phyloP scores from a whole-genome alignment of 805 yeast species.

The Suhomyces canberraensis region DNA sequence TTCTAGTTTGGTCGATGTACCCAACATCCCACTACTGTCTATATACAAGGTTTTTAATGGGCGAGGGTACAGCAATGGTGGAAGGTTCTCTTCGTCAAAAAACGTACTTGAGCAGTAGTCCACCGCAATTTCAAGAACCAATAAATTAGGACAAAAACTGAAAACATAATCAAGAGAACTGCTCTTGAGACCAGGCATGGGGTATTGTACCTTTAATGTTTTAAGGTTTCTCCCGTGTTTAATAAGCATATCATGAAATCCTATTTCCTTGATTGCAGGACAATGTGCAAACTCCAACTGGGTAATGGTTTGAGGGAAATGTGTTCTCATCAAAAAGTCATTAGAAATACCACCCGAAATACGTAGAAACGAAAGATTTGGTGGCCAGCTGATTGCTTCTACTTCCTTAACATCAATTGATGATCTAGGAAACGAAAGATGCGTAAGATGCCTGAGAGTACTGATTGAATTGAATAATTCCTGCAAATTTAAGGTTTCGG shows the following conservation, averaged over 20 bases:
- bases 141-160: conserved; percentile 70
- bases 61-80: conserved; percentile 21
- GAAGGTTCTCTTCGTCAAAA: conserved; percentile 33
- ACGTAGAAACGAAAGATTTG: conserved; percentile 63
- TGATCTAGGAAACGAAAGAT: conserved; percentile 83
- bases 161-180: conserved; percentile 73
- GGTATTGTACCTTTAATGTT: conserved; percentile 70
- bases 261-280: conserved; percentile 66
- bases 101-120: conserved; percentile 62
- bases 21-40: conserved; percentile 83
- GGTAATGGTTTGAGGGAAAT: conserved; percentile 71
- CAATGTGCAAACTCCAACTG: conserved; percentile 82
- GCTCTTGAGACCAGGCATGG: conserved; percentile 76
- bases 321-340: conserved; percentile 64
- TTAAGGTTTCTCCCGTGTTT: conserved; percentile 65
- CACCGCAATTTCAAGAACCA: conserved; percentile 63
- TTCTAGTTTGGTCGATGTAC: conserved; percentile 76
- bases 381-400: conserved; percentile 70
- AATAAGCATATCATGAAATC: conserved; percentile 58
- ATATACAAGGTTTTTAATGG: conserved; percentile 64
- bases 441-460: conserved; percentile 59
- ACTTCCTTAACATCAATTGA: conserved; percentile 67
- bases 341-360: conserved; percentile 89
- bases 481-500: conserved; percentile 82
- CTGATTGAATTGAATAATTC: conserved; percentile 76